phyloP scores from a whole-genome alignment of 441 rosid genomes.

The Euphorbia corollata region DNA sequence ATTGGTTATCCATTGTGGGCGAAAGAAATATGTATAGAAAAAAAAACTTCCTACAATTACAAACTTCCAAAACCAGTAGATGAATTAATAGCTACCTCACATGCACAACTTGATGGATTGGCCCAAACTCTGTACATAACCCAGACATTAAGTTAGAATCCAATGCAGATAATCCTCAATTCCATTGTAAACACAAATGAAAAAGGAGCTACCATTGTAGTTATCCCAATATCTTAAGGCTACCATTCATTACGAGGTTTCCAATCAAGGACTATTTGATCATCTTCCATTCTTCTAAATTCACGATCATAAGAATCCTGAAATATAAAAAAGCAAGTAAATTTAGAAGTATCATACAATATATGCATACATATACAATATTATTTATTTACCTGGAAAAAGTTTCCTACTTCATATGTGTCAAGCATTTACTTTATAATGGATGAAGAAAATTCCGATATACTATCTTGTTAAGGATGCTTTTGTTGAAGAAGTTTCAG shows the following conservation, averaged over 20 bases:
- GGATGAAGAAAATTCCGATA: not conserved
- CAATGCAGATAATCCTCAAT: no score
- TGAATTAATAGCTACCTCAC: no score
- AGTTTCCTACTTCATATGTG: not conserved
- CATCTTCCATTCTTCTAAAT: not conserved
- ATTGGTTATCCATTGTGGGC: no score
- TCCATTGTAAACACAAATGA: no score
- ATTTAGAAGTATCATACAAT: not conserved
- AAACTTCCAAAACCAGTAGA: no score
- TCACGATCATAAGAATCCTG: not conserved
- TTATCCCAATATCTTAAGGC: constrained; percentile 25
- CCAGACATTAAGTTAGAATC: no score
- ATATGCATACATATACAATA: not conserved
- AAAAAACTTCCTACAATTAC: no score
- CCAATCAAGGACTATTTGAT: not conserved
- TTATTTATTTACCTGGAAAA: not conserved
- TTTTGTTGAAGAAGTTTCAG: not conserved
- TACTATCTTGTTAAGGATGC: not conserved
- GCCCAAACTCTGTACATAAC: no score
- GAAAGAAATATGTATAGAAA: no score
- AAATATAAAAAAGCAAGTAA: not conserved
- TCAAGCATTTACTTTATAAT: not conserved
- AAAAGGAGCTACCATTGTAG: no score
- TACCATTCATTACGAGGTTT: not conserved
- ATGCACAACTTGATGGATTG: no score